Evolutionary conservation across 306 rosid genomes (phyloP).

Genomic region (Rosa persica): DNA sequence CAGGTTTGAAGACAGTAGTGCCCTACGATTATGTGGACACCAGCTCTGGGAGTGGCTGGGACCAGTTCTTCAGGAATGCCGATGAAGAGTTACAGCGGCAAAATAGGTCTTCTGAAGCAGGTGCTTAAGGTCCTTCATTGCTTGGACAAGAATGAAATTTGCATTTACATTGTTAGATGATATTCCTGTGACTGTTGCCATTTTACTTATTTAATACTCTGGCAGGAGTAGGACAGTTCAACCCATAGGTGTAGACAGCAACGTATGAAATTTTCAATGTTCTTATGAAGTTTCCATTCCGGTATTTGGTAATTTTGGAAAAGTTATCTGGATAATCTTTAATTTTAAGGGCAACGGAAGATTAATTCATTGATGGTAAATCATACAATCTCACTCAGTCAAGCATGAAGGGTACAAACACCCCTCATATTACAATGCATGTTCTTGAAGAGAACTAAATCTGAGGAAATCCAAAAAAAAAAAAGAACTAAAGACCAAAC

Average conservation of each 20-base stretch:
- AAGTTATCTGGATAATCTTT: no score
- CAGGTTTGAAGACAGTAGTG: constrained; percentile 77
- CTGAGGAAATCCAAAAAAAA: no score
- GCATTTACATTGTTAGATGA: neutral
- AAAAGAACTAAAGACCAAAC: no score
- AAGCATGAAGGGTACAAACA: no score
- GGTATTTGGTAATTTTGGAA: no score
- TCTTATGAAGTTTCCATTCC: neutral
- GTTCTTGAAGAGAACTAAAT: no score
- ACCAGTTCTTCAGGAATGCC: constrained; percentile 71
- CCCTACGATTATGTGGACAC: constrained; percentile 82
- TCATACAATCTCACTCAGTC: no score
- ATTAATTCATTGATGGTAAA: no score
- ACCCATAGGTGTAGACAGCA: neutral
- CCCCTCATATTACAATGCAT: no score
- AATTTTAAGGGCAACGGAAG: no score
- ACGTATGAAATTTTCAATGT: neutral
- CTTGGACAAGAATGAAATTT: neutral
- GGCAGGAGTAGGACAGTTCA: neutral
- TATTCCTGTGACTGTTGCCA: neutral
- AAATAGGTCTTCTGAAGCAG: constrained; percentile 45
- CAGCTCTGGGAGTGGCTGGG: constrained; percentile 80
- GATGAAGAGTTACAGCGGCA: constrained; percentile 53
- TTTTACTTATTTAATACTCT: neutral
- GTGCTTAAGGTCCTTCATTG: constrained; percentile 39